Base-by-base conservation (phyloP, 1,284 basidiomycete species). In the Termitomyces sp. region DNA sequence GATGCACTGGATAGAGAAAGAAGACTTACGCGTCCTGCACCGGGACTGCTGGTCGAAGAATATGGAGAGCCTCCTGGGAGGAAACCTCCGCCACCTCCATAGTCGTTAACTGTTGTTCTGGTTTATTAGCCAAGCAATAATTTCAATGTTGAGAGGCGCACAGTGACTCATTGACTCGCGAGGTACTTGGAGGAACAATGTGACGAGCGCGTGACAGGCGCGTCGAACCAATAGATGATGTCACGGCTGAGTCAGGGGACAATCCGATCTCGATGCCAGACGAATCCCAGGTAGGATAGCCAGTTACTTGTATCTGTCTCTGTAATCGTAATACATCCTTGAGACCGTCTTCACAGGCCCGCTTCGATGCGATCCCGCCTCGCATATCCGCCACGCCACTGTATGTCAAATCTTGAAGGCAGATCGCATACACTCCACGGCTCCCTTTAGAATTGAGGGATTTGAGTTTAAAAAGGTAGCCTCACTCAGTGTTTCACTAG, bases 61-160 rank as follows among this genome's bases (percentile, higher is more conserved):
- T 70, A 75, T n/a, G 73, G 74, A 17, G 75, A 75, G 33, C 68
- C 68, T 42, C 61, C 71, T 54, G 68, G 68, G 7, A 75, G 45
- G 53, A 72, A 75, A 5, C 75, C 75, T 34, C 72, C 72, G 15
- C 73, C 74, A 28, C 69, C 64, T 19, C 65, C 64, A 30, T 63
- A 62, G 47, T 65, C 70, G 50, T 67, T 67, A 39, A 67, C 70
- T 56, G 59, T 62, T 43, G 64, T 44, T 43, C 33, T 39, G 31
- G 24, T n/a, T 54, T 28, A 52, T 42, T 36, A 52, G 9, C 39
- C n/a, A 38, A 44, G 41, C 4, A 26, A 52, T n/a, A 8, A 58
- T 50, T 30, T 1, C 39, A 13, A 3, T 28, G 17, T 19, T n/a
- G 33, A 45, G 45, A n/a, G 33, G 63, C 60, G 42, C 64, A 72